Conservation (phyloP, 176 grass and related monocot species). For the Oryza australiensis region DNA sequence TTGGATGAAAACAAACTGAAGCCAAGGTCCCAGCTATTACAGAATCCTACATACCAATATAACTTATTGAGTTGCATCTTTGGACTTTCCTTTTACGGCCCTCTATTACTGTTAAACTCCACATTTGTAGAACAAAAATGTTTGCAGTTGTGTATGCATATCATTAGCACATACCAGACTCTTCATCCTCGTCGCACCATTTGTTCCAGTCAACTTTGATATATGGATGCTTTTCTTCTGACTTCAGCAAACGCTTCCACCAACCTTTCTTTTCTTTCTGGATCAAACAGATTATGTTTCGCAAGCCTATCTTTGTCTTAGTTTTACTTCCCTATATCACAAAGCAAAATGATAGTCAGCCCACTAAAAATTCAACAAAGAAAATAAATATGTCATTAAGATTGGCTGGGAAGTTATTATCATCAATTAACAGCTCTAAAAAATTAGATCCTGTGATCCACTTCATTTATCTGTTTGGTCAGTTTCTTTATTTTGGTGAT, state of each 20-base stretch:
- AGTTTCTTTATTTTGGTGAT: neutral
- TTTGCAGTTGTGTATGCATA: constrained; percentile 9
- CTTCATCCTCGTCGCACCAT: constrained; percentile 96
- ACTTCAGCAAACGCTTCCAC: constrained; percentile 93
- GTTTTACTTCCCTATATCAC: constrained; percentile 71
- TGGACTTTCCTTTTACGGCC: neutral
- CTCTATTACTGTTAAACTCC: neutral
- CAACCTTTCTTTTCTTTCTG: constrained; percentile 93
- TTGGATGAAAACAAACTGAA: neutral
- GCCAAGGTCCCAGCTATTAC: neutral
- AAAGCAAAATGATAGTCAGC: neutral
- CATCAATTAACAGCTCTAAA: neutral
- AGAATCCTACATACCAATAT: constrained; percentile 17
- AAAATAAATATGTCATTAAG: neutral
- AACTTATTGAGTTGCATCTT: neutral
- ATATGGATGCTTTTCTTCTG: constrained; percentile 86
- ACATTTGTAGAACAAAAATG: neutral
- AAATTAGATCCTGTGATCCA: neutral
- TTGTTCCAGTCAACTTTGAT: constrained; percentile 99
- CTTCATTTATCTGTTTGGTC: neutral
- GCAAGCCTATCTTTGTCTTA: constrained; percentile 73
- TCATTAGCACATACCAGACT: constrained; percentile 59
- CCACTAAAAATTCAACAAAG: constrained; percentile 3
- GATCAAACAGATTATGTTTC: constrained; percentile 83
- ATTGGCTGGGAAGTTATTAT: neutral